phyloP scores from a whole-genome alignment of 2,329 filamentous ascomycete genomes.

The Cryphonectria naterciae region DNA sequence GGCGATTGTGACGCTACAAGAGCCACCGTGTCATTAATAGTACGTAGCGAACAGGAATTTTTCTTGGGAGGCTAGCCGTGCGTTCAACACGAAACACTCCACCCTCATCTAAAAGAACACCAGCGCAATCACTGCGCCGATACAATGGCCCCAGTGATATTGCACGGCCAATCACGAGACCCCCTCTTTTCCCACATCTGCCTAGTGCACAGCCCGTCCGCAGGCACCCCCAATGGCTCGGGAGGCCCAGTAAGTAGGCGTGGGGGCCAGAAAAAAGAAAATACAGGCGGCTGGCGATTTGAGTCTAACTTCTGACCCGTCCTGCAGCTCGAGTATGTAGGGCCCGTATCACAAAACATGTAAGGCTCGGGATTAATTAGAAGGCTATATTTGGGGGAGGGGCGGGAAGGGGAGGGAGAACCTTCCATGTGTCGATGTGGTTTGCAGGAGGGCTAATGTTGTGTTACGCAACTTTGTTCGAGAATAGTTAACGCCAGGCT shows the following conservation, averaged over 20 bases:
- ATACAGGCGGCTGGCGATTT: neutral
- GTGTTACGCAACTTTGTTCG: neutral
- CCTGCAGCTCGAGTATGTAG: neutral
- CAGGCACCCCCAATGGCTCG: neutral
- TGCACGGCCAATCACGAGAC: neutral
- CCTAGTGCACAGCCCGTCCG: neutral
- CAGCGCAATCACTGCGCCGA: neutral
- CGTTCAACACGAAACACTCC: neutral
- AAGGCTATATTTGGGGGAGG: neutral
- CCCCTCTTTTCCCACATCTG: neutral
- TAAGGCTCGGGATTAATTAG: neutral
- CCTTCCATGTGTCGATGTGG: neutral
- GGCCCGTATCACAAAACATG: neutral
- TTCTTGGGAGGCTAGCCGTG: neutral
- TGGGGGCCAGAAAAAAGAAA: neutral
- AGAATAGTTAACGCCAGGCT: neutral
- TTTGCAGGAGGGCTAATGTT: neutral
- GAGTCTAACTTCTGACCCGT: neutral
- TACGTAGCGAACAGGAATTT: neutral
- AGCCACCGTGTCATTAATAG: neutral
- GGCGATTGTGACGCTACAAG: neutral
- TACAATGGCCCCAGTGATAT: neutral
- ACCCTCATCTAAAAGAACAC: neutral
- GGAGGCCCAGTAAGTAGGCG: neutral
- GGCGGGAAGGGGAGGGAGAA: neutral